These are phyloP conservation scores for Botrytis galanthina DNA, from an alignment of 2,329 filamentous ascomycete species.

Conservation along the genomic window DNA sequence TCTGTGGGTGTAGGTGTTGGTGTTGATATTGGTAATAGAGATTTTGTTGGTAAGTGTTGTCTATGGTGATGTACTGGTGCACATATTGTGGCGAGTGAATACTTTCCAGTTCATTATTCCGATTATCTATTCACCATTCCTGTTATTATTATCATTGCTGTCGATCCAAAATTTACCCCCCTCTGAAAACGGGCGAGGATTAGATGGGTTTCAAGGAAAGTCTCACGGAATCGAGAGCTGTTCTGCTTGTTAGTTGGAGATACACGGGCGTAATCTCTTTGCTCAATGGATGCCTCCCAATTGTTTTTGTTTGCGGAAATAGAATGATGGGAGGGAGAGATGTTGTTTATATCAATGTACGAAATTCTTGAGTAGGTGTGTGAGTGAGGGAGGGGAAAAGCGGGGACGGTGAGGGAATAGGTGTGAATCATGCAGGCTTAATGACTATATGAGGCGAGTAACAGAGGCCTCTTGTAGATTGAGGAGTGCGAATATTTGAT, in stretches of 20 bases:
- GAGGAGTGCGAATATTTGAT: background rate
- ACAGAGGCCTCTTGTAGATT: background rate
- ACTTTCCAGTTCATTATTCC: background rate
- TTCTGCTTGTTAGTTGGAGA: background rate
- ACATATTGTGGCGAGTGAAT: background rate
- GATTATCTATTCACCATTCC: background rate
- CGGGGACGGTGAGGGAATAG: background rate
- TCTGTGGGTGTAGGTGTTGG: too few species aligned
- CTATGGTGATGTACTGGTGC: background rate
- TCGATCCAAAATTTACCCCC: background rate
- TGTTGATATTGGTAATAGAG: background rate
- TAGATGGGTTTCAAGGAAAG: too few species aligned
- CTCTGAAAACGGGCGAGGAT: too few species aligned
- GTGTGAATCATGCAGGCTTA: background rate
- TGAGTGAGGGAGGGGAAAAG: background rate
- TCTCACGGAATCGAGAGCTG: background rate
- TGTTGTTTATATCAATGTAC: background rate
- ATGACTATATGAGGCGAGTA: background rate
- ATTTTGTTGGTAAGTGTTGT: background rate
- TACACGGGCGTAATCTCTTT: background rate
- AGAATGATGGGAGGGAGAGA: background rate
- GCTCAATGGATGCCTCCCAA: background rate
- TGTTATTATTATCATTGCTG: background rate
- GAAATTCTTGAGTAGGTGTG: background rate
- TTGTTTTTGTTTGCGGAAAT: background rate